Conservation (phyloP, 805 yeast genomes). For the Nakazawaea sp. region DNA sequence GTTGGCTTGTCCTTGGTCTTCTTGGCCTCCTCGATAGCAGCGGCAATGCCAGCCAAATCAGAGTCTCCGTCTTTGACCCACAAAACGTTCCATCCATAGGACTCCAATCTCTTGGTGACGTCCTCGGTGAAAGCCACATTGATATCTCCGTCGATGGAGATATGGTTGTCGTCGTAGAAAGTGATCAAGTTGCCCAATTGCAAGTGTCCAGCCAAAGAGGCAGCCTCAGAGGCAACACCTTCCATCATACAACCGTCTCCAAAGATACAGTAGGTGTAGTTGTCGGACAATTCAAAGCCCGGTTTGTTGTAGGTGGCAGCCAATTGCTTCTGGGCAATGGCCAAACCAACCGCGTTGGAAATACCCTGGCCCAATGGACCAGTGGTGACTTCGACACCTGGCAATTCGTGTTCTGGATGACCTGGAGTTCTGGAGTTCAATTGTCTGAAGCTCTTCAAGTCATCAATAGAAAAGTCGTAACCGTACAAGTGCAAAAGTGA, state of each 20-base stretch:
- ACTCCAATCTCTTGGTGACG: conserved; percentile 73
- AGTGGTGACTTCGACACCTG: conserved; percentile 95
- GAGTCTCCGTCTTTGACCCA: conserved; percentile 75
- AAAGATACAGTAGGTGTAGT: conserved; percentile 69
- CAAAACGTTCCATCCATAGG: conserved; percentile 91
- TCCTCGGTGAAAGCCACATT: conserved; percentile 89
- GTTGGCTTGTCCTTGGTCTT: conserved; percentile 78
- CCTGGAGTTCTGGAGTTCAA: conserved; percentile 91
- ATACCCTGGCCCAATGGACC: conserved; percentile 99
- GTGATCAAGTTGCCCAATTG: conserved; percentile 89
- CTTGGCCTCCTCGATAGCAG: conserved; percentile 81
- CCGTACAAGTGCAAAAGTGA: conserved; percentile 82
- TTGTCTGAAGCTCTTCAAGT: conserved; percentile 86
- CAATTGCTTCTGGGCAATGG: conserved; percentile 86
- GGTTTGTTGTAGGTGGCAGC: conserved; percentile 95
- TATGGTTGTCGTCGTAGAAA: conserved; percentile 93
- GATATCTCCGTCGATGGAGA: conserved; percentile 94
- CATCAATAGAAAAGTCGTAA: conserved; percentile 73
- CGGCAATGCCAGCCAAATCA: conserved; percentile 62
- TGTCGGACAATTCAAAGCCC: conserved; percentile 62
- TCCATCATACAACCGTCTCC: conserved; percentile 99
- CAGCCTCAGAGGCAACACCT: conserved; percentile 94
- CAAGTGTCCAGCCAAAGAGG: conserved; percentile 93
- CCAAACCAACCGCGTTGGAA: conserved; percentile 92
- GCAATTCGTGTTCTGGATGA: conserved; percentile 89